These are phyloP conservation scores for Agrocybe pediades DNA, from an alignment of 768 basidiomycete species.

Conservation along the genomic window DNA sequence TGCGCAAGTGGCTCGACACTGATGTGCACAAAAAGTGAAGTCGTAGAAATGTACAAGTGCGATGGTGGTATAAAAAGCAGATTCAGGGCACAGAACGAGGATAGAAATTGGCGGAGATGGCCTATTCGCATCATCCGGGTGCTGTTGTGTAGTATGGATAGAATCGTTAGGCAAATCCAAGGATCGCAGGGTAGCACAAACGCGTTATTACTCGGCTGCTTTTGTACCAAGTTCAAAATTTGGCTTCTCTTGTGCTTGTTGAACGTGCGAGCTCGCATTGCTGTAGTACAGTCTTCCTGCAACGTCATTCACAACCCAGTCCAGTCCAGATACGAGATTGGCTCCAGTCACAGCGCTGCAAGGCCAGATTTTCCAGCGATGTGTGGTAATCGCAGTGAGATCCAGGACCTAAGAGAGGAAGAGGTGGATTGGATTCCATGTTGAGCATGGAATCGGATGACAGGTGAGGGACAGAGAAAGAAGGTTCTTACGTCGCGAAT, in stretches of 20 bases:
- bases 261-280: constrained; percentile 35
- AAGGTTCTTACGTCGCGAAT: constrained; percentile 72
- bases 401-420: constrained; percentile 76
- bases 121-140: no score
- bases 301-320: constrained; percentile 92
- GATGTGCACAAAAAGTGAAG: no score
- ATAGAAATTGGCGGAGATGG: no score
- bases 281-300: constrained; percentile 87
- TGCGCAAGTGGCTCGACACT: no score
- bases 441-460: constrained; percentile 15
- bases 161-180: not conserved
- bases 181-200: not conserved
- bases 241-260: constrained; percentile 14
- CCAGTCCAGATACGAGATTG: constrained; percentile 81
- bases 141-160: no score
- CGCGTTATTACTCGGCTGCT: not conserved
- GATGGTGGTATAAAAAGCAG: no score
- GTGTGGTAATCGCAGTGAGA: constrained; percentile 79
- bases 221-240: constrained; percentile 4
- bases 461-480: constrained; percentile 20
- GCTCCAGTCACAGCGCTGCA: constrained; percentile 93
- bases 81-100: no score
- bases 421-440: constrained; percentile 4
- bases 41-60: no score
- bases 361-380: constrained; percentile 86